Conservation (phyloP, 1,139 yeast genomes). For the Saccharomycopsis hybrid region DNA sequence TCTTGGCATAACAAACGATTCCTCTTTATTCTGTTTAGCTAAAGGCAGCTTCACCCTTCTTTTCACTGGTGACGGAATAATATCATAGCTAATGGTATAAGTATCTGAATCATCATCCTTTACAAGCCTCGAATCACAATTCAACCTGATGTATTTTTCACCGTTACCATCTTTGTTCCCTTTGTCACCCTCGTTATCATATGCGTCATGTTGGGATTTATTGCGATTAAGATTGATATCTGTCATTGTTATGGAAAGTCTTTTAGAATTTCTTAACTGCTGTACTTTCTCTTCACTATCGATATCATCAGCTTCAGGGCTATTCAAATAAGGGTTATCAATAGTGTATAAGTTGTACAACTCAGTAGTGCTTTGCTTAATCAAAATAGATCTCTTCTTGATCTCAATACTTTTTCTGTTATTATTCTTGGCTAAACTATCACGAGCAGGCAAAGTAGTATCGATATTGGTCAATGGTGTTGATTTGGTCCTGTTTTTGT, state of each 20-base stretch:
- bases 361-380: conserved; percentile 11
- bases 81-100: conserved; percentile 15
- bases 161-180: background rate
- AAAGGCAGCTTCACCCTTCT: no score
- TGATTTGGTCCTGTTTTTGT: background rate
- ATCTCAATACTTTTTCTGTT: conserved; percentile 4
- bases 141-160: conserved; percentile 2
- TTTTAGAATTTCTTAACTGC: background rate
- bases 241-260: conserved; percentile 2
- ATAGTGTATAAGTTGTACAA: conserved; percentile 15
- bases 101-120: conserved; percentile 16
- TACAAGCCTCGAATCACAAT: conserved; percentile 1
- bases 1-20: no score
- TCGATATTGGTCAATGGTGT: no score
- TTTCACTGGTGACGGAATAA: conserved; percentile 7
- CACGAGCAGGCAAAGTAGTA: background rate
- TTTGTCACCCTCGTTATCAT: no score
- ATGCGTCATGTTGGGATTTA: background rate
- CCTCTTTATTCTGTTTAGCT: no score
- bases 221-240: conserved; percentile 11
- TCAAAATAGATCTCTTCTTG: conserved; percentile 12
- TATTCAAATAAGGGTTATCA: conserved; percentile 16
- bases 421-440: background rate
- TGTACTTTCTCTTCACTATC: background rate
- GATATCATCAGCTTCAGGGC: no score